Evolutionary conservation across 306 rosid genomes (phyloP).

Genomic region (Macrotyloma uniflorum): DNA sequence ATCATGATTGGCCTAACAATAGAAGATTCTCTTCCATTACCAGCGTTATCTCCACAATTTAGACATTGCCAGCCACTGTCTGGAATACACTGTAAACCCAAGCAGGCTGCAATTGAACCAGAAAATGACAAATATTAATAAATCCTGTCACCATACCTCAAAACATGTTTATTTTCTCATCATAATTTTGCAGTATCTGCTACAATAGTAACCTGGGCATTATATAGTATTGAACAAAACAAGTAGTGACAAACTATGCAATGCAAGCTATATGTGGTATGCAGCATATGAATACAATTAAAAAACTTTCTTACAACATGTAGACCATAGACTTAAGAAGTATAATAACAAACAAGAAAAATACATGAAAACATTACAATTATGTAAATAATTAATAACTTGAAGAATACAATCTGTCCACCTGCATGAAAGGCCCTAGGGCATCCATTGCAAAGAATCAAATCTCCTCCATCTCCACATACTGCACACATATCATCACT

Average conservation of each 20-base stretch:
- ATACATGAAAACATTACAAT: slow-evolving; percentile 14
- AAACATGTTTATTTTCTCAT: neutral
- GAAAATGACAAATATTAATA: slow-evolving; percentile 22
- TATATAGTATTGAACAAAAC: slow-evolving; percentile 1
- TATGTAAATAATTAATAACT: neutral
- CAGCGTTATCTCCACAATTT: slow-evolving; percentile 74
- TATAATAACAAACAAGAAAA: slow-evolving; percentile 3
- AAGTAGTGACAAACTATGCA: neutral
- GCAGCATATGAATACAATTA: neutral
- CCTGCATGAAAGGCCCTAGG: slow-evolving; percentile 98
- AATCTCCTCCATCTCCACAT: slow-evolving; percentile 92
- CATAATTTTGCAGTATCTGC: neutral
- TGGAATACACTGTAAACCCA: slow-evolving; percentile 68
- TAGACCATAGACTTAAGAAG: neutral
- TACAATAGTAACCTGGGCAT: neutral
- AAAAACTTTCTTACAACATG: neutral
- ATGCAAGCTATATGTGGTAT: slow-evolving; percentile 9
- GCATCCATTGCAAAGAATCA: slow-evolving; percentile 84
- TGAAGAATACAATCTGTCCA: slow-evolving; percentile 29
- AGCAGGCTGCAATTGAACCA: slow-evolving; percentile 73
- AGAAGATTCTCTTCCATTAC: slow-evolving; percentile 62
- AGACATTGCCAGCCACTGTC: slow-evolving; percentile 85
- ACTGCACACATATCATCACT: slow-evolving; percentile 98
- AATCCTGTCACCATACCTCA: neutral
- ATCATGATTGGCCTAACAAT: slow-evolving; percentile 75